Base-by-base conservation (phyloP, 257 asterid species). In the Salvia miltiorrhiza region DNA sequence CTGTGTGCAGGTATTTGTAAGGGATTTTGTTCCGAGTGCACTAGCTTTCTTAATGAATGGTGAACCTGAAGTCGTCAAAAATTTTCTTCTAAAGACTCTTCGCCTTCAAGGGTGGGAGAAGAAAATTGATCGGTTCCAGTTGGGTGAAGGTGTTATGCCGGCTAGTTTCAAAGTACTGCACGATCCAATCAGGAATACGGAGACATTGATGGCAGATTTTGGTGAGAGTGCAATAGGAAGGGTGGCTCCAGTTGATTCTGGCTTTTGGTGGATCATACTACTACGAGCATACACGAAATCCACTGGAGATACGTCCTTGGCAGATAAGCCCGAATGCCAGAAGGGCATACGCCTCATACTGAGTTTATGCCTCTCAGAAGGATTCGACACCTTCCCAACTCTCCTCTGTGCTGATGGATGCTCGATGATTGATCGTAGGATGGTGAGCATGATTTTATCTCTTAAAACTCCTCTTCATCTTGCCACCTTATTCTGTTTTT, bases 331-430 rank as follows among this genome's bases (percentile, higher is more conserved):
- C 1, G 88, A 83, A 68, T 83, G 86, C 77, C 88, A 83, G 45
- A 80, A 78, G 81, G 88, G 88, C 8, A 83, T 83, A 39, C 75
- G 73, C 48, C 74, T 80, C 9, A 83, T 83, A 11, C 82, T 83
- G 19, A 78, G 77, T 23, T 67, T 83, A 56, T 83, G 88, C 73
- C 84, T 83, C 60, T 80, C 88, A 1, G 88, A 83, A 67, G 88
- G 88, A 11, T 83, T 83, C 17, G 88, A 83, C 52, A 80, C 88
- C 28, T 83, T 83, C 49, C 88, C 88, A 0, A 80, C 88, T 1
- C 82, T 83, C 45, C 83, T 83, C 2, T 83, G 88, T 47, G 85
- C 88, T 16, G 88, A 83, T 78, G 88, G 88, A 4, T 83, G 88
- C 69, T 73, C 66, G 45, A 83, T 83, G 88, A 78, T 83, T 58